Base-by-base conservation (phyloP, 805 yeast species). In the Schwanniomyces yamadae region DNA sequence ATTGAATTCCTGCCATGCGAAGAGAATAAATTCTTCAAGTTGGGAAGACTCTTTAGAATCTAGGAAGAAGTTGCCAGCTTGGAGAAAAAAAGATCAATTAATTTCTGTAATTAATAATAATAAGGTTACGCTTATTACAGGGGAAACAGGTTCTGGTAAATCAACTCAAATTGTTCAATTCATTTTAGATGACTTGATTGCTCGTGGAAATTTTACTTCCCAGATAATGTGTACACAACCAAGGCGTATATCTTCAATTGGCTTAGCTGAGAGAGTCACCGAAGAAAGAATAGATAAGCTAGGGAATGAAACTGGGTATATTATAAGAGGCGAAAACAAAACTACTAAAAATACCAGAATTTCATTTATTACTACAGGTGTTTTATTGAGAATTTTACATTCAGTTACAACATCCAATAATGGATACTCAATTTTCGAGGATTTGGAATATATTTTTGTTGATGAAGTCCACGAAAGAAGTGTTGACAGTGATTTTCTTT, bases 401-500 rank as follows among this genome's bases (percentile, higher is more conserved):
- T 60, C 70, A 10, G 65, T 70, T 34, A 52, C 76, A 28, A 33
- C 46, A 5, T 24, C 47, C 1, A 54, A 57, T 5, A 40, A 42
- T 4, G 39, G 38, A 4, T 54, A 53, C 28, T 48, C 57, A 25
- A 60, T 78, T 33, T 73, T 84, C 41, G 66, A 71, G 10, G 63
- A 74, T 36, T 61, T 90, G 12, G 78, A 81, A 21, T 84, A 83
- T 50, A 75, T 90, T 24, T 80, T 90, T 26, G 78, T 90, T 25
- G 98, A 91, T 69, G 98, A 91, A 61, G 98, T 91, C n/a, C 98
- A 91, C 57, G 98, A 91, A 60, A 66, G 98, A 46, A 88, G 96
- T 0, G 77, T 90, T 37, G 98, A 91, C 50, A 80, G 90, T 41
- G 98, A 91, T 58, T 80, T 90, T 38, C 66, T 91, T 24, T 66